phyloP scores from a whole-genome alignment of 2,329 filamentous ascomycete genomes.

The Hypoxylon sp. region DNA sequence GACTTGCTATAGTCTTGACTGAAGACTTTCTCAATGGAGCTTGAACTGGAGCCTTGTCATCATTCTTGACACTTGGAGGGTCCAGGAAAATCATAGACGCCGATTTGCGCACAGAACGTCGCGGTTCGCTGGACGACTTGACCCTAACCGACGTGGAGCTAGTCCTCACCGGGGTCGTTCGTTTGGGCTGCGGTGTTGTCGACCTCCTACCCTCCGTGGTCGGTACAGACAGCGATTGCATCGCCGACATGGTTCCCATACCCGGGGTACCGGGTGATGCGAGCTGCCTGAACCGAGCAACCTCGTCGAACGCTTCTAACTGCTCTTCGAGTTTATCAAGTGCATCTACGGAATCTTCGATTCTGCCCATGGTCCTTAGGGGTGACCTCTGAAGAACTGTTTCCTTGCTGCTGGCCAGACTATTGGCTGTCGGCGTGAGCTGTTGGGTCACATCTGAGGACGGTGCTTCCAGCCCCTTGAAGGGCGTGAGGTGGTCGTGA shows the following conservation, averaged over 20 bases:
- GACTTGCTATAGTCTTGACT: constrained; percentile 50
- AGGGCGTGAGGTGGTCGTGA: constrained; percentile 26
- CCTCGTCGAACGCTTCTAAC: constrained; percentile 59
- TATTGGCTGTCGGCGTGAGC: constrained; percentile 31
- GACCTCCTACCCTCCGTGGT: constrained; percentile 29
- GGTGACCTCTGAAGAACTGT: constrained; percentile 49
- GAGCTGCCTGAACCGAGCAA: constrained; percentile 39
- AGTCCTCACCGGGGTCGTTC: constrained; percentile 35
- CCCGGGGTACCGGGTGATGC: constrained; percentile 25
- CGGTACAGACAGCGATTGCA: constrained; percentile 20
- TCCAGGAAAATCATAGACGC: constrained; percentile 51
- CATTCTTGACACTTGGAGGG: constrained; percentile 36
- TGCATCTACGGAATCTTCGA: constrained; percentile 70
- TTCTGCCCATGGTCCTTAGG: constrained; percentile 52
- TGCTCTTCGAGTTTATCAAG: constrained; percentile 69
- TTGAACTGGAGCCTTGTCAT: constrained; percentile 38
- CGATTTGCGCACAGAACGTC: constrained; percentile 52
- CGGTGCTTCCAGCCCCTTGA: constrained; percentile 17
- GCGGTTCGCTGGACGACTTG: constrained; percentile 50
- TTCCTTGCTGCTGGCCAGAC: constrained; percentile 43
- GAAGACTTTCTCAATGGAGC: constrained; percentile 41
- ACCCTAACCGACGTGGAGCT: constrained; percentile 52
- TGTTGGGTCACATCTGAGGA: constrained; percentile 21
- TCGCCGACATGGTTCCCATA: constrained; percentile 18
- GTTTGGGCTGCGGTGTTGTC: constrained; percentile 40